Evolutionary conservation across 1,284 basidiomycete species (phyloP).

Genomic region (Microbotryum violaceum): DNA sequence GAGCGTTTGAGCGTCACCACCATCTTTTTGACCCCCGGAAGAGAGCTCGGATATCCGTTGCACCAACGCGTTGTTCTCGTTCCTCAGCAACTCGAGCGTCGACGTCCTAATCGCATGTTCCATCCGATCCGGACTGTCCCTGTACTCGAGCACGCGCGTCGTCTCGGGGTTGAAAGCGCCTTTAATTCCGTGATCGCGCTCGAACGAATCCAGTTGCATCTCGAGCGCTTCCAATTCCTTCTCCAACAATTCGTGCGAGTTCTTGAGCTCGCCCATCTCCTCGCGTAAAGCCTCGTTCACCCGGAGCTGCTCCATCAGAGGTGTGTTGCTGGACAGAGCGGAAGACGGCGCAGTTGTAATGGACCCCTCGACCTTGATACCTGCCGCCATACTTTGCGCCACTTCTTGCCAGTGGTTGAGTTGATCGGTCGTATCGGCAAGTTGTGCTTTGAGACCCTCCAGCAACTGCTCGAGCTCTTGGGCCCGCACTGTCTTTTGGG

Average conservation of each 20-base stretch:
- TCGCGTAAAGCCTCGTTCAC: slow-evolving; percentile 34
- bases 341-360: not conserved
- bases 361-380: not conserved
- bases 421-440: slow-evolving; percentile 25
- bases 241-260: slow-evolving; percentile 41
- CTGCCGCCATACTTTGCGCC: not conserved
- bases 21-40: not conserved
- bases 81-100: slow-evolving; percentile 59
- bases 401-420: slow-evolving; percentile 25
- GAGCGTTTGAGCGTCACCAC: slow-evolving; percentile 34
- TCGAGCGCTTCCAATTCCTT: slow-evolving; percentile 56
- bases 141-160: slow-evolving; percentile 59
- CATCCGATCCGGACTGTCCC: slow-evolving; percentile 64
- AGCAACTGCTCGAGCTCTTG: slow-evolving; percentile 34
- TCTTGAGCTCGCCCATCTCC: slow-evolving; percentile 15
- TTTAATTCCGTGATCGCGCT: slow-evolving; percentile 58
- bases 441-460: slow-evolving; percentile 31
- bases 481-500: slow-evolving; percentile 36
- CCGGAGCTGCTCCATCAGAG: slow-evolving; percentile 20
- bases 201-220: slow-evolving; percentile 63
- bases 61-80: slow-evolving; percentile 64
- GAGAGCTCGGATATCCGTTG: slow-evolving; percentile 38
- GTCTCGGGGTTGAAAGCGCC: slow-evolving; percentile 68
- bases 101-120: slow-evolving; percentile 62
- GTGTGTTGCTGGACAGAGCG: not conserved